phyloP scores from a whole-genome alignment of 2,329 filamentous ascomycete genomes.

The Xylariaceae sp. region DNA sequence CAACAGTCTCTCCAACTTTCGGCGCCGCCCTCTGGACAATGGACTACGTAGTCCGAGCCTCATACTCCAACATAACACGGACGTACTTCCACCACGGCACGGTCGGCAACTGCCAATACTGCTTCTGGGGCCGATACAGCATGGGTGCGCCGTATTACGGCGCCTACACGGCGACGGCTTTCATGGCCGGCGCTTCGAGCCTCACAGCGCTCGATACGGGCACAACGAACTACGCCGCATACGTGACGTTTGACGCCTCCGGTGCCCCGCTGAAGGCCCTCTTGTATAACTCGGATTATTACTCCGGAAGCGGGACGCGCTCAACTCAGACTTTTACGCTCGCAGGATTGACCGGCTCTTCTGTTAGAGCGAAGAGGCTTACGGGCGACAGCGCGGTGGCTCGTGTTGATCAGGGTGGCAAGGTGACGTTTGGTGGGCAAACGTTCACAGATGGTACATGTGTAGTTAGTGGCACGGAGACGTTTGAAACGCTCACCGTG shows the following conservation, averaged over 20 bases:
- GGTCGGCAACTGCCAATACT: slow-evolving; percentile 45
- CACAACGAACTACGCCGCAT: slow-evolving; percentile 42
- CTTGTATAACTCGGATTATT: slow-evolving; percentile 48
- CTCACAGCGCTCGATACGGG: slow-evolving; percentile 46
- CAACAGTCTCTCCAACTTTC: slow-evolving; percentile 43
- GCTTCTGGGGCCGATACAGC: slow-evolving; percentile 37
- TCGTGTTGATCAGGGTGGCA: slow-evolving; percentile 42
- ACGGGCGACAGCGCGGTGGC: slow-evolving; percentile 43
- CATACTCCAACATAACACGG: slow-evolving; percentile 37
- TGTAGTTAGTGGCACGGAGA: slow-evolving; percentile 39
- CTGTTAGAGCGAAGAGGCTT: slow-evolving; percentile 42
- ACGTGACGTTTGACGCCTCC: slow-evolving; percentile 42
- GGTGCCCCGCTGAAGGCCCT: slow-evolving; percentile 38
- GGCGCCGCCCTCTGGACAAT: slow-evolving; percentile 51
- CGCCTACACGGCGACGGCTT: slow-evolving; percentile 46
- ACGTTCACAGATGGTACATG: slow-evolving; percentile 46
- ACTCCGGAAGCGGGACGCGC: slow-evolving; percentile 32
- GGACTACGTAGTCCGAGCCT: slow-evolving; percentile 41
- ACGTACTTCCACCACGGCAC: slow-evolving; percentile 53
- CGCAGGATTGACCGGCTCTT: slow-evolving; percentile 37
- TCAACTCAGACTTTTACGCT: slow-evolving; percentile 40
- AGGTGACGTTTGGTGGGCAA: slow-evolving; percentile 45
- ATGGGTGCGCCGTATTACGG: slow-evolving; percentile 54
- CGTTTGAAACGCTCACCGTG: slow-evolving; percentile 35
- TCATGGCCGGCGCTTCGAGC: slow-evolving; percentile 41